phyloP scores from a whole-genome alignment of 1,284 basidiomycete genomes.

The Heterobasidion occidentale region DNA sequence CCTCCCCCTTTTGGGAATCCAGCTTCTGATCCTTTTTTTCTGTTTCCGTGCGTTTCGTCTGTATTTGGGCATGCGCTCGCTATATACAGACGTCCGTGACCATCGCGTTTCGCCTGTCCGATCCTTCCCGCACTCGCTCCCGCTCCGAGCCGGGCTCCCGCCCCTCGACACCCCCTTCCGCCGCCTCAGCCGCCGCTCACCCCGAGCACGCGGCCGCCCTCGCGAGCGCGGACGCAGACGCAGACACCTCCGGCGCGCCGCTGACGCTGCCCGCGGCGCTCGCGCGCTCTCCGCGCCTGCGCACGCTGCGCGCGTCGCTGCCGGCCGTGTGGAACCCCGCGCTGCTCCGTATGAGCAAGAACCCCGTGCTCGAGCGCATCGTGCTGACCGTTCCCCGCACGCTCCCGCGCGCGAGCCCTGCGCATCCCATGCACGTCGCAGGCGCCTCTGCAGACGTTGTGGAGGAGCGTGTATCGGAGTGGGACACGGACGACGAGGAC shows the following conservation, averaged over 20 bases:
- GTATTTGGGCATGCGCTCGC: too few relatives aligned
- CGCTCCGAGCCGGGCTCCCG: not conserved
- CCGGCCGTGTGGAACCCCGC: constrained; percentile 1
- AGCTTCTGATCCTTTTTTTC: not conserved
- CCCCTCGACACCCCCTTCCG: not conserved
- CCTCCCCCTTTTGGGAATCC: not conserved
- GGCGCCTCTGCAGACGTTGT: not conserved
- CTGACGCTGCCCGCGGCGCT: not conserved
- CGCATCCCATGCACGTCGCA: not conserved
- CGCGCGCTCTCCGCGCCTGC: not conserved
- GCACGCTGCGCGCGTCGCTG: not conserved
- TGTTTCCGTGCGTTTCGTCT: too few relatives aligned
- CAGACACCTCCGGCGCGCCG: not conserved
- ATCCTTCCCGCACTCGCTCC: not conserved
- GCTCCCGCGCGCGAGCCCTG: not conserved
- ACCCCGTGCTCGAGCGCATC: not conserved
- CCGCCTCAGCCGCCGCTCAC: not conserved
- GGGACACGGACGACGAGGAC: not conserved
- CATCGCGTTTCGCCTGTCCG: constrained; percentile 1
- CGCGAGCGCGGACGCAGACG: not conserved
- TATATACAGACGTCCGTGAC: not conserved
- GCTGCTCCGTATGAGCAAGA: not conserved
- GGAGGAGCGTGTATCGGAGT: not conserved
- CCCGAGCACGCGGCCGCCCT: not conserved
- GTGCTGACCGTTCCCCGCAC: not conserved